Percentiles rank a stretch among this genome's conserved stretches.
Evolutionary conservation across 2,329 filamentous ascomycete genomes (phyloP).

Genomic region (Alternaria consortialis): DNA sequence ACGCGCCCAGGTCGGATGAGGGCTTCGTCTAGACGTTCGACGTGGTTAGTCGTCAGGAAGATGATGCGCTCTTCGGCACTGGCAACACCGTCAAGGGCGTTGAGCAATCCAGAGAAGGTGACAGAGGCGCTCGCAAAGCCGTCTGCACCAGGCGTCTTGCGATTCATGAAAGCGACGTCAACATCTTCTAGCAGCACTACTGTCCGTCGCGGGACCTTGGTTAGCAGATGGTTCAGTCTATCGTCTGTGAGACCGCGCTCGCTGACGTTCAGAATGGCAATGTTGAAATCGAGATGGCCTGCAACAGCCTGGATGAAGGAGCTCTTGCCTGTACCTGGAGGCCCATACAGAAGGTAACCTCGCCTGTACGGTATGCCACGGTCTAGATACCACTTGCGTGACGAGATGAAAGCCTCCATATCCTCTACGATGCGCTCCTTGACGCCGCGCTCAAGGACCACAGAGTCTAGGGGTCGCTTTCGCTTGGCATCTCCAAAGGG

Average conservation of each 20-base stretch:
- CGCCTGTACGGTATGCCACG: slow-evolving; percentile 93
- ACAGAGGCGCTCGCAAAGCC: slow-evolving; percentile 89
- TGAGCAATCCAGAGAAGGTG: slow-evolving; percentile 88
- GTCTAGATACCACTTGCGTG: slow-evolving; percentile 88
- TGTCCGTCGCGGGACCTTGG: slow-evolving; percentile 83
- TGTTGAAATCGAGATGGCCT: slow-evolving; percentile 89
- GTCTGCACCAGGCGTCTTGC: slow-evolving; percentile 77
- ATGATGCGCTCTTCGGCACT: slow-evolving; percentile 93
- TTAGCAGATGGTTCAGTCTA: slow-evolving; percentile 83
- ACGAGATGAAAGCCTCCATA: slow-evolving; percentile 80
- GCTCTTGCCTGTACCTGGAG: slow-evolving; percentile 91
- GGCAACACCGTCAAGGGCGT: slow-evolving; percentile 80
- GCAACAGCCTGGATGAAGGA: slow-evolving; percentile 96
- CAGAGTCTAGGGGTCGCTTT: slow-evolving; percentile 87
- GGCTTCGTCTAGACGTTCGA: slow-evolving; percentile 87
- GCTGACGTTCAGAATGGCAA: slow-evolving; percentile 90
- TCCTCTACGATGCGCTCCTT: slow-evolving; percentile 83
- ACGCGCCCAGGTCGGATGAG: slow-evolving; percentile 90
- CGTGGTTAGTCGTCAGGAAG: slow-evolving; percentile 93
- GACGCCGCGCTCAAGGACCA: slow-evolving; percentile 84
- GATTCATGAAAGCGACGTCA: slow-evolving; percentile 87
- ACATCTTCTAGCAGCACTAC: slow-evolving; percentile 88
- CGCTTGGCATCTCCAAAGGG: slow-evolving; percentile 83
- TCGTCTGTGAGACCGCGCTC: slow-evolving; percentile 91
- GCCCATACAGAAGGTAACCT: slow-evolving; percentile 88